Percentiles rank a stretch among this genome's conserved stretches.
Evolutionary conservation across 805 yeast species (phyloP).

Genomic region (Phaffomyces antillensis): DNA sequence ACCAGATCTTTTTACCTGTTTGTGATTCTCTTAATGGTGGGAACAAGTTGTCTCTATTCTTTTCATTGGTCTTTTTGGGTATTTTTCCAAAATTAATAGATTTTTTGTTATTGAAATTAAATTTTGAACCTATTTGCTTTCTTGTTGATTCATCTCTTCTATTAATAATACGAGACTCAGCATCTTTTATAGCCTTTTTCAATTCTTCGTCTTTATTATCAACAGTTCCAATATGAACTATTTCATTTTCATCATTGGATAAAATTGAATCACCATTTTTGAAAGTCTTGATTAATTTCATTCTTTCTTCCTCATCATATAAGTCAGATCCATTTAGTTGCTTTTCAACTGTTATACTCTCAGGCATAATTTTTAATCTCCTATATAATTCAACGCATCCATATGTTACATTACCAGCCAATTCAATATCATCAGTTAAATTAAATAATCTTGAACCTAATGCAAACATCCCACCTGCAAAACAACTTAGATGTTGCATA

Average conservation of each 20-base stretch:
- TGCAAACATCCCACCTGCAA: conserved; percentile 47
- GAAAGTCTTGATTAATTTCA: conserved; percentile 1
- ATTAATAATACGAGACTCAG: not conserved
- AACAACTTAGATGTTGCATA: conserved; percentile 44
- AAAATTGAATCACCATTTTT: not conserved
- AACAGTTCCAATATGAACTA: not conserved
- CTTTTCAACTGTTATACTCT: conserved; percentile 27
- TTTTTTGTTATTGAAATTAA: no score
- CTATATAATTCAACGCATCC: conserved; percentile 43
- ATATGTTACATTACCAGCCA: conserved; percentile 37
- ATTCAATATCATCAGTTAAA: conserved; percentile 28
- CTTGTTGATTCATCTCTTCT: not conserved
- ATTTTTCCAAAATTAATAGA: not conserved
- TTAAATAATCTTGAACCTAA: conserved; percentile 36
- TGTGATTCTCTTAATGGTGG: not conserved
- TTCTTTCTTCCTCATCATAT: conserved; percentile 16
- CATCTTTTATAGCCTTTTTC: not conserved
- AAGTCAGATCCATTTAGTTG: conserved; percentile 16
- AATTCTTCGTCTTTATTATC: not conserved
- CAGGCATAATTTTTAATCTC: conserved; percentile 38
- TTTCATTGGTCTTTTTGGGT: not conserved
- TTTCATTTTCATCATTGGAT: not conserved
- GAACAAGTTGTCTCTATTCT: not conserved
- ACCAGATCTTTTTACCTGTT: not conserved
- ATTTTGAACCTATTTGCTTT: no score